phyloP scores from a whole-genome alignment of 805 yeast genomes.

The Priceomyces haplophilus region DNA sequence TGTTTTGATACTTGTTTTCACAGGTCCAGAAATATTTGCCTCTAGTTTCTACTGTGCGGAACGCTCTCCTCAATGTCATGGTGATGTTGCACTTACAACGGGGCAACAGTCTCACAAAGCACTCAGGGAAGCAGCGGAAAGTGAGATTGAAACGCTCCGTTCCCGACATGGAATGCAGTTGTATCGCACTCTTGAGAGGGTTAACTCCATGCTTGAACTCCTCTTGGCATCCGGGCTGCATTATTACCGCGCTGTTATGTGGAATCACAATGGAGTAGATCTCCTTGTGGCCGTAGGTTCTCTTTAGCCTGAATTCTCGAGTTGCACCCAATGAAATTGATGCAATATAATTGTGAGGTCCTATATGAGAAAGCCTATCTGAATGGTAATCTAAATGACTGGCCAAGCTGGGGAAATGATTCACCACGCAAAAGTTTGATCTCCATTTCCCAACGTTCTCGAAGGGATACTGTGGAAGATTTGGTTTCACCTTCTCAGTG shows the following conservation, averaged over 20 bases:
- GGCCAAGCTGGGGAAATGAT: slow-evolving; percentile 48
- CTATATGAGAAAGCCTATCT: slow-evolving; percentile 67
- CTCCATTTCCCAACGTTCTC: slow-evolving; percentile 46
- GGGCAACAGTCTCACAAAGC: slow-evolving; percentile 36
- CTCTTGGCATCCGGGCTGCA: slow-evolving; percentile 82
- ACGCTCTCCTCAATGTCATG: slow-evolving; percentile 58
- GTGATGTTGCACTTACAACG: slow-evolving; percentile 45
- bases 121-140: slow-evolving; percentile 51
- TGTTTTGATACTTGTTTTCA: slow-evolving; percentile 40
- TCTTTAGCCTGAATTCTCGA: slow-evolving; percentile 60
- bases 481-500: slow-evolving; percentile 30
- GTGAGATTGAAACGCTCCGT: slow-evolving; percentile 60
- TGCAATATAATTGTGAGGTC: slow-evolving; percentile 68
- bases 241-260: slow-evolving; percentile 65
- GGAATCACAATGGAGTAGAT: slow-evolving; percentile 58
- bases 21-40: slow-evolving; percentile 72
- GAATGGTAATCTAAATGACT: slow-evolving; percentile 72
- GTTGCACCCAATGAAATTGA: slow-evolving; percentile 69
- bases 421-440: slow-evolving; percentile 53
- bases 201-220: slow-evolving; percentile 63
- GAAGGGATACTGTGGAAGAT: slow-evolving; percentile 31
- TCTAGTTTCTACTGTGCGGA: slow-evolving; percentile 40
- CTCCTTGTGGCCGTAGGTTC: slow-evolving; percentile 32
- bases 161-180: slow-evolving; percentile 42
- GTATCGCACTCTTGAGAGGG: slow-evolving; percentile 44